Percentiles rank a stretch among this genome's conserved stretches.
phyloP scores from a whole-genome alignment of 257 asterid species.

The Lantana camara region DNA sequence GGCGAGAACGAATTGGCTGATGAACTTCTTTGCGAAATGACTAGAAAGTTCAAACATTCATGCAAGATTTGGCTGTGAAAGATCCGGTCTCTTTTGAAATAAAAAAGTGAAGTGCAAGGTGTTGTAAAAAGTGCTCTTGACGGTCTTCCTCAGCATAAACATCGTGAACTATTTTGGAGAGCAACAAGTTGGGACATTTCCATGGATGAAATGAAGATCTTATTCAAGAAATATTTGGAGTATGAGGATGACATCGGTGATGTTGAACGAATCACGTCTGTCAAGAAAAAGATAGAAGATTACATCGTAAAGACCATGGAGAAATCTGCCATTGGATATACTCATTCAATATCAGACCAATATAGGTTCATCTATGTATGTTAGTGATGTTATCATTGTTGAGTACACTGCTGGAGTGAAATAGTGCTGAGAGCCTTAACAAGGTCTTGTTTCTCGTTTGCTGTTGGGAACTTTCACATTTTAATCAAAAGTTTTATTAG shows the following conservation, averaged over 20 bases:
- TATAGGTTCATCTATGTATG: too few relatives aligned
- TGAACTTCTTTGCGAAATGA: slow-evolving; percentile 81
- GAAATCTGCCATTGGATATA: too few relatives aligned
- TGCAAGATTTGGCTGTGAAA: slow-evolving; percentile 93
- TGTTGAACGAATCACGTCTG: slow-evolving; percentile 57
- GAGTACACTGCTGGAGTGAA: too few relatives aligned
- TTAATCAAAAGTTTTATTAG: too few relatives aligned
- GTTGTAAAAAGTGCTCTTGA: slow-evolving; percentile 70
- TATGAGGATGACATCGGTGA: slow-evolving; percentile 74
- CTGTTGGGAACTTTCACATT: too few relatives aligned
- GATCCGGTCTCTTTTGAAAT: slow-evolving; percentile 56
- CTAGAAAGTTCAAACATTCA: slow-evolving; percentile 78
- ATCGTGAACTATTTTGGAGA: slow-evolving; percentile 87
- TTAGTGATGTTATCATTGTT: too few relatives aligned
- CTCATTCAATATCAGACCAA: too few relatives aligned
- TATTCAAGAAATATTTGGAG: slow-evolving; percentile 82
- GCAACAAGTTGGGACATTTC: slow-evolving; percentile 82
- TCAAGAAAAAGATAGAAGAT: slow-evolving; percentile 78
- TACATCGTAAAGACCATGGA: slow-evolving; percentile 61
- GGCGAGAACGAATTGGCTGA: slow-evolving; percentile 65
- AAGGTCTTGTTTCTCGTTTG: too few relatives aligned
- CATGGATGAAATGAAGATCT: slow-evolving; percentile 83
- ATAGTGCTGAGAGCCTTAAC: too few relatives aligned
- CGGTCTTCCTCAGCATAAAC: slow-evolving; percentile 78
- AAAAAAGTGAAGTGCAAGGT: slow-evolving; percentile 59